Evolutionary conservation across 139 green algal species (phyloP), one percentile per base, ranked within the genome.

Genomic region (Microglena sp.): DNA sequence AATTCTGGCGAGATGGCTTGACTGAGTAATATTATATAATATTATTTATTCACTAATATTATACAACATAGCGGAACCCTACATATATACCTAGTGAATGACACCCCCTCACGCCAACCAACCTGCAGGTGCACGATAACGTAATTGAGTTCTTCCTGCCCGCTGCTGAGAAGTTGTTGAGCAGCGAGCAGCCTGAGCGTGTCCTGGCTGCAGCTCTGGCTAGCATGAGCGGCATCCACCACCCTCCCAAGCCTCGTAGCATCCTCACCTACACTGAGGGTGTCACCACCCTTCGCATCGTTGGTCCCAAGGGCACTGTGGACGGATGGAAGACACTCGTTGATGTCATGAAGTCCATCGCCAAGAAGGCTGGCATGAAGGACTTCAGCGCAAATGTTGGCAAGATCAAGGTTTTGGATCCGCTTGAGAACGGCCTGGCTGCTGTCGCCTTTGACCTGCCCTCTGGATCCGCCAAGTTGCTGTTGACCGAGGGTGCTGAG

Each of bases 391-490:
- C 4, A 2, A 33, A 6, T 8, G 36, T 75, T 8, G 60, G 71
- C 60, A 70, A 71, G 36, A 55, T 69, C 33, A 68, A 72, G 36
- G 22, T 66, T 33, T 32, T 61, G 62, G 22, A 46, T 29, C 35
- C 11, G 62, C n/a, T 32, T 32, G 7, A 33, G 55, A 36, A 65
- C 5, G 71, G 62, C 24, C 3, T 55, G 24, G 45, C 74, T 45
- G 89, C 88, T 15, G 84, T 77, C 0, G 85, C 89, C 1, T 95
- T 97, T 64, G 91, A 97, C 71, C 45, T 96, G 69, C 82, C 87
- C 2, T 35, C 74, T 5, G 69, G 60, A 7, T 22, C 57, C 2
- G 78, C 71, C 2, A 55, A 70, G 3, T 31, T 35, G 31, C 21
- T 53, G 2, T 18, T 33, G 21, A 56, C 15, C 50, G 33, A 57